A percentile compares a stretch with the other conserved stretches of the same genome.
phyloP scores from a whole-genome alignment of 2,329 filamentous ascomycete genomes.

The Trematosphaeria pertusa region DNA sequence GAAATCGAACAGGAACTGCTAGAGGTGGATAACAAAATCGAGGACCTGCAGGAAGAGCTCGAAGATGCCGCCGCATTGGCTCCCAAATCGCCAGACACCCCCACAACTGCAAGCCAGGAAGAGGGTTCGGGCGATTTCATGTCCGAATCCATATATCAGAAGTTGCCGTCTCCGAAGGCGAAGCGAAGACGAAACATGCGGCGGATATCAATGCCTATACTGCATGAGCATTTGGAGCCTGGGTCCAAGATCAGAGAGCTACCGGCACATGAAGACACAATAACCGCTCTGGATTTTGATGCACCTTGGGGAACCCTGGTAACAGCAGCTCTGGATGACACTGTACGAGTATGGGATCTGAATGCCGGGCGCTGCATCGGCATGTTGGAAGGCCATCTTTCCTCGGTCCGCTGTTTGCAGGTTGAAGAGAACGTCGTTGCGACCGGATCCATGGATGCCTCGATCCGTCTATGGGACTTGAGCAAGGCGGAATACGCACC shows the following conservation, averaged over 20 bases:
- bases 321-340: slow-evolving; percentile 89
- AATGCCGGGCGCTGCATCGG: slow-evolving; percentile 93
- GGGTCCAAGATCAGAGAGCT: slow-evolving; percentile 89
- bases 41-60: slow-evolving; percentile 67
- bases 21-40: slow-evolving; percentile 67
- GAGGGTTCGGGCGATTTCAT: slow-evolving; percentile 73
- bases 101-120: slow-evolving; percentile 60
- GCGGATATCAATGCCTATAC: slow-evolving; percentile 87
- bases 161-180: slow-evolving; percentile 70
- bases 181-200: slow-evolving; percentile 65
- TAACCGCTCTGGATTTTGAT: slow-evolving; percentile 94
- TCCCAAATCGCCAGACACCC: slow-evolving; percentile 47
- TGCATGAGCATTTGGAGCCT: slow-evolving; percentile 94
- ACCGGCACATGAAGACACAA: slow-evolving; percentile 83
- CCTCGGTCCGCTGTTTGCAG: slow-evolving; percentile 89
- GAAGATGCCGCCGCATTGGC: slow-evolving; percentile 58
- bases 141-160: slow-evolving; percentile 97
- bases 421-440: slow-evolving; percentile 95
- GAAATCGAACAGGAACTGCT: slow-evolving; percentile 84
- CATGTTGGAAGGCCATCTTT: slow-evolving; percentile 89
- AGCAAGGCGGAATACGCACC: slow-evolving; percentile 86
- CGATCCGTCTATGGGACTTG: slow-evolving; percentile 93
- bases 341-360: slow-evolving; percentile 94
- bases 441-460: slow-evolving; percentile 93
- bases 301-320: slow-evolving; percentile 97